Conservation (phyloP, 805 yeast species). For the Suhomyces pyralidae region DNA sequence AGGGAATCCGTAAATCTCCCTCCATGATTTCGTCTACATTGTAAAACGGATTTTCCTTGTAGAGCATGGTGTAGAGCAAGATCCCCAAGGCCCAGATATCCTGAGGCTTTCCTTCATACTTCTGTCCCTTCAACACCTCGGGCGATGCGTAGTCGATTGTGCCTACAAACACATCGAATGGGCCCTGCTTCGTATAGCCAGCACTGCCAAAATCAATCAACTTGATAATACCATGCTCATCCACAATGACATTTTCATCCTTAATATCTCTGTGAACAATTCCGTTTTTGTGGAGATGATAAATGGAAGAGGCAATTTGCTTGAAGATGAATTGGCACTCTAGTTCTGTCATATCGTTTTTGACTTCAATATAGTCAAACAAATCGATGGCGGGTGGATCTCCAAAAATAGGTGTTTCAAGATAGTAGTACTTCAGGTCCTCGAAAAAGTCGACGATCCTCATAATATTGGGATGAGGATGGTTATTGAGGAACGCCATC, state of each 20-base stretch:
- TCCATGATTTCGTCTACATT: conserved; percentile 95
- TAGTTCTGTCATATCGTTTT: conserved; percentile 71
- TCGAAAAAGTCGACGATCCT: conserved; percentile 88
- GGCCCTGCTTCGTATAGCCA: conserved; percentile 85
- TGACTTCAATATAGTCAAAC: conserved; percentile 87
- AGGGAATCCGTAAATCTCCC: conserved; percentile 75
- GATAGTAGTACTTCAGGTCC: conserved; percentile 82
- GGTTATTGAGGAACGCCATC: conserved; percentile 72
- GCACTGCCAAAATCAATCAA: conserved; percentile 95
- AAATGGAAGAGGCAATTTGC: conserved; percentile 76
- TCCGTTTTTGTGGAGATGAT: conserved; percentile 80
- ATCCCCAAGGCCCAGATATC: conserved; percentile 98
- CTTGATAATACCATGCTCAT: conserved; percentile 74
- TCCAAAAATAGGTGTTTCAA: conserved; percentile 91
- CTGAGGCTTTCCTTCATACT: conserved; percentile 90
- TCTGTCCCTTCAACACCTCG: conserved; percentile 84
- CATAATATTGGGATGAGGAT: conserved; percentile 86
- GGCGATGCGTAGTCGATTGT: conserved; percentile 98
- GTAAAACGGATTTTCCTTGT: conserved; percentile 93
- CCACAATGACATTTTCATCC: conserved; percentile 91
- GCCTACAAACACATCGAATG: conserved; percentile 96
- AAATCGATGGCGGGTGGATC: conserved; percentile 86
- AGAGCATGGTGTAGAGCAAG: conserved; percentile 80
- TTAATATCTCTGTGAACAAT: conserved; percentile 93
- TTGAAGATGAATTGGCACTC: conserved; percentile 77